Evolutionary conservation across 371 early-diverging fungal species (phyloP), one percentile per base, ranked within the genome.

Genomic region (Mucor saturninus): DNA sequence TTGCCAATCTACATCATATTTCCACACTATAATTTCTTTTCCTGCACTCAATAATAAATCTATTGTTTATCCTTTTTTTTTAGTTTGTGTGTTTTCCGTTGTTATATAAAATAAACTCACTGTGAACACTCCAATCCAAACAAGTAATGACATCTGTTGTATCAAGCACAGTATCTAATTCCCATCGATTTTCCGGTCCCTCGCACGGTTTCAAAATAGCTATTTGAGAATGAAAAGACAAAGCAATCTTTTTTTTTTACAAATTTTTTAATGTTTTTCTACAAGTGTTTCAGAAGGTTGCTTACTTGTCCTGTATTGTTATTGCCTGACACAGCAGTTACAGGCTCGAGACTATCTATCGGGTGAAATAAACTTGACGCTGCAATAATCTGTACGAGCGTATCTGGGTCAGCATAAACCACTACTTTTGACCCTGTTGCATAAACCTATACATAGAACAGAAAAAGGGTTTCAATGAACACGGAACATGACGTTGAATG

Each of bases 351-450:
- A 13, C 30, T 7, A 13, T 56, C 28, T 13, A 46, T 28, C 2
- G 31, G 31, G 1, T 49, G 8, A 31, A 71, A 69, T 29, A 69
- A 40, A 5, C 57, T 48, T 4, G 60, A 54, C n/a, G 63, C 56
- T 38, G 65, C 61, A 21, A 80, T 64, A 51, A 75, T 81, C 62
- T 81, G 83, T 28, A 79, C 64, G 21, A 74, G 75, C 37, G 68
- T 70, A 38, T 75, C 64, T 37, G 76, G 70, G 49, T 79, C 81
- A 45, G 76, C 74, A 71, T 80, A 76, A 59, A 84, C 71, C 38
- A 77, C 80, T 21, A 81, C 65, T 49, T 79, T 79, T 28, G 75
- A 66, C 21, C 78, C 79, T 26, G 80, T 75, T 38, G 80, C 83
- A 73, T 82, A 84, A 43, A 75, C 65, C 80, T 84, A 67, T 43